Conservation (phyloP, 2,329 filamentous ascomycete genomes). For the Pseudogymnoascus sp. region DNA sequence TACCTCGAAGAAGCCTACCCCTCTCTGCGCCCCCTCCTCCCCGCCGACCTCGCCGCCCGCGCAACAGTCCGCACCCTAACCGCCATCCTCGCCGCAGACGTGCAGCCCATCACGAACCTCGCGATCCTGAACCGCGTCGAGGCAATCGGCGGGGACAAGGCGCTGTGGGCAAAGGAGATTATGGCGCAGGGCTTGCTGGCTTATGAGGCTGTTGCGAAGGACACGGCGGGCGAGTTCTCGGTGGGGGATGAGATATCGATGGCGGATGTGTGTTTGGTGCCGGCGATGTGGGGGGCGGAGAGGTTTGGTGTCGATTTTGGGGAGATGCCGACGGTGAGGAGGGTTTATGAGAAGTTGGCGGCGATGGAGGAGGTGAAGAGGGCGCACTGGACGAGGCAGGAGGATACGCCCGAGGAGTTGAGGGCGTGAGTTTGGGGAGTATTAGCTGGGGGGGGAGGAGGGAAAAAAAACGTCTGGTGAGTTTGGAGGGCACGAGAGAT, state of each 20-base stretch:
- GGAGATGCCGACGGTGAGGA: conserved; percentile 39
- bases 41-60: conserved; percentile 35
- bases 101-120: conserved; percentile 53
- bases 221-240: conserved; percentile 41
- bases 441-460: background rate
- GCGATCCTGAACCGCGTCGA: conserved; percentile 43
- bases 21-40: conserved; percentile 36
- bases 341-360: conserved; percentile 39
- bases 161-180: conserved; percentile 43
- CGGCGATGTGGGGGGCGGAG: conserved; percentile 50
- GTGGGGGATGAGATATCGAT: conserved; percentile 48
- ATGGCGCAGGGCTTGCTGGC: conserved; percentile 46
- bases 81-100: conserved; percentile 46
- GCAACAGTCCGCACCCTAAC: conserved; percentile 46
- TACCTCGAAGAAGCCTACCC: conserved; percentile 51
- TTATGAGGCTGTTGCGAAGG: conserved; percentile 40
- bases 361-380: conserved; percentile 41
- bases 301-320: conserved; percentile 45
- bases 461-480: background rate
- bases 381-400: conserved; percentile 47
- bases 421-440: conserved; percentile 15
- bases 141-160: conserved; percentile 34
- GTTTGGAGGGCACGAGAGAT: background rate
- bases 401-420: conserved; percentile 43
- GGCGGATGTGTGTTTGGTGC: conserved; percentile 51